These are phyloP conservation scores for Quercus lobata DNA, from an alignment of 331 rosid genomes.

Conservation along the genomic window DNA sequence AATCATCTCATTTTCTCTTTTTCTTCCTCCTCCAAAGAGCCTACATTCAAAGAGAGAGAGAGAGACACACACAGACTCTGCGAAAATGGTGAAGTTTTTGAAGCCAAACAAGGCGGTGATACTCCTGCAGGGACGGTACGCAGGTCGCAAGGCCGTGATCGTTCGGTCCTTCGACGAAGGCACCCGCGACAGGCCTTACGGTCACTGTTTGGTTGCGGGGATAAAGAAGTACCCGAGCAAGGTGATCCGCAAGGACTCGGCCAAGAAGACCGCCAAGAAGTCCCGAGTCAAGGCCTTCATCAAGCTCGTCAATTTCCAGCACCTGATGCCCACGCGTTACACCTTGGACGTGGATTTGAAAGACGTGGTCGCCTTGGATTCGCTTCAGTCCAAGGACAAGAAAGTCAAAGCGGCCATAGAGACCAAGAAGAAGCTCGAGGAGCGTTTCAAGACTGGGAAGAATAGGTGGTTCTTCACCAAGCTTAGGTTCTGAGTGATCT, in stretches of 20 bases:
- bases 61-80: too few relatives aligned
- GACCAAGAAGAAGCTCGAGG: constrained; percentile 62
- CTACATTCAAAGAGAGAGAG: too few relatives aligned
- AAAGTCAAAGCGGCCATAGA: constrained; percentile 58
- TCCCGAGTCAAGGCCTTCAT: constrained; percentile 65
- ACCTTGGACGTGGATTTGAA: constrained; percentile 74
- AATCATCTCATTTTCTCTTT: too few relatives aligned
- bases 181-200: constrained; percentile 50
- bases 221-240: constrained; percentile 47
- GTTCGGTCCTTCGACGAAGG: constrained; percentile 49
- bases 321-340: constrained; percentile 69
- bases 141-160: constrained; percentile 54
- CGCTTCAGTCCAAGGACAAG: constrained; percentile 43
- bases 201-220: constrained; percentile 53
- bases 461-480: constrained; percentile 75
- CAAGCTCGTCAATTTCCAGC: constrained; percentile 67
- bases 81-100: constrained; percentile 39
- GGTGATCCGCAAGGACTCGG: constrained; percentile 48
- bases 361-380: constrained; percentile 42
- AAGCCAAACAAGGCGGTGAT: constrained; percentile 50
- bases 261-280: constrained; percentile 57
- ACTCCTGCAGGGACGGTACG: constrained; percentile 50
- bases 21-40: too few relatives aligned
- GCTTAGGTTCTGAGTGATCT: constrained; percentile 47
- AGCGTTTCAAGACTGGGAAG: constrained; percentile 74